Percentiles rank a stretch among this genome's conserved stretches.
These are phyloP conservation scores for Secale cereale DNA, from an alignment of 176 grass and related monocot genomes.

Conservation along the genomic window DNA sequence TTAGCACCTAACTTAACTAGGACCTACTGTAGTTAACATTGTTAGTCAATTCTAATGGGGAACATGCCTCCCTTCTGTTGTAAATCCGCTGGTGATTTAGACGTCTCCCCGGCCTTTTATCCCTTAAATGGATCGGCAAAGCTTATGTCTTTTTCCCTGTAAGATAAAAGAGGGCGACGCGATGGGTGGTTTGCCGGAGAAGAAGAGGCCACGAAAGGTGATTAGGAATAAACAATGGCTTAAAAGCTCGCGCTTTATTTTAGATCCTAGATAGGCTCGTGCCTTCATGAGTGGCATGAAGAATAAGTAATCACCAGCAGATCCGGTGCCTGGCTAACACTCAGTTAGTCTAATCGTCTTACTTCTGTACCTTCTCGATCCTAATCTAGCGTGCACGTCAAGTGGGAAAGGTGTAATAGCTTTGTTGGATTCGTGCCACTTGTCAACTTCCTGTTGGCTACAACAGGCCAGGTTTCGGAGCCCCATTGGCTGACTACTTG, in stretches of 20 bases:
- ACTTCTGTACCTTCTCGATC: background rate
- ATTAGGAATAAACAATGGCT: constrained; percentile 11
- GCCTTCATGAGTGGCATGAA: constrained; percentile 35
- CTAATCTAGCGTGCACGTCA: constrained; percentile 18
- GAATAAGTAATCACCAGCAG: constrained; percentile 3
- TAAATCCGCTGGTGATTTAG: constrained; percentile 18
- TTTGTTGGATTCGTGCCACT: background rate
- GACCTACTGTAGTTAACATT: background rate
- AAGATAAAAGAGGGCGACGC: constrained; percentile 32
- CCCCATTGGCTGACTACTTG: background rate
- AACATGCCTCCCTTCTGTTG: background rate
- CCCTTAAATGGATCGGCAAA: background rate
- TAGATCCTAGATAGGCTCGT: constrained; percentile 28
- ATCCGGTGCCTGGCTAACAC: constrained; percentile 26
- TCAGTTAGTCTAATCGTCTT: constrained; percentile 26
- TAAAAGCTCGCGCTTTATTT: constrained; percentile 27
- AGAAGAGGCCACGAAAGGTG: constrained; percentile 9
- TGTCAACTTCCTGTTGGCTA: constrained; percentile 30
- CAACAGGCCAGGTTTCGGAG: constrained; percentile 30
- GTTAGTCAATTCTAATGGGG: background rate
- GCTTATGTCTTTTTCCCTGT: background rate
- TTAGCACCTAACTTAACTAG: background rate
- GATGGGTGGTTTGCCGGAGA: constrained; percentile 32
- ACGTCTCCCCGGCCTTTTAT: background rate
- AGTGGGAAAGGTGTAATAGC: background rate